Conservation (phyloP, 768 basidiomycete species). For the Podaxis sp. region DNA sequence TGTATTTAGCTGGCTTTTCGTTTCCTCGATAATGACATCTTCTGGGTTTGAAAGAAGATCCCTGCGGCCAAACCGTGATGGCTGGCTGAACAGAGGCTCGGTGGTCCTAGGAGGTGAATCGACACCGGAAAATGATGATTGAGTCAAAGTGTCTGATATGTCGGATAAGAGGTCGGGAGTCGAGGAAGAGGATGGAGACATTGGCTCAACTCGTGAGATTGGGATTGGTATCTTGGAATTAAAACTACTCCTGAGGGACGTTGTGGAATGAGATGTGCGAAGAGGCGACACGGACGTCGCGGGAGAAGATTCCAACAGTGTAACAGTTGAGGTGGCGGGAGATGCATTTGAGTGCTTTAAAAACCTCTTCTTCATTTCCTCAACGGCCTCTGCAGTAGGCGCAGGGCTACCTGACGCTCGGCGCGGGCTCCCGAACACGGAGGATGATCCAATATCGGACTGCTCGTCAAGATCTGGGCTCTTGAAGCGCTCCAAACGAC, state of each 20-base stretch:
- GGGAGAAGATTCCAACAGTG: constrained; percentile 18
- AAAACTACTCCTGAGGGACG: constrained; percentile 17
- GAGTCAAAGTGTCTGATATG: constrained; percentile 56
- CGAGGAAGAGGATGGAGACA: constrained; percentile 13
- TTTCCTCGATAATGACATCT: constrained; percentile 31
- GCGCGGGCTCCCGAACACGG: constrained; percentile 25
- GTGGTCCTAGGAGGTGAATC: constrained; percentile 48
- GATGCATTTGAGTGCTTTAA: constrained; percentile 33
- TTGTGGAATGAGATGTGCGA: constrained; percentile 22
- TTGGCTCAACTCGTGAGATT: background rate
- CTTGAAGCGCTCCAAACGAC: constrained; percentile 26
- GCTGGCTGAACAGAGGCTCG: constrained; percentile 22
- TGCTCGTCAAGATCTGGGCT: constrained; percentile 7
- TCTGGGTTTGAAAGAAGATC: constrained; percentile 28
- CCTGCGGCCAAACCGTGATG: constrained; percentile 21
- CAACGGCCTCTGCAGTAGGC: constrained; percentile 50
- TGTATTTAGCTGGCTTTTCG: constrained; percentile 30
- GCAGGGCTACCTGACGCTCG: constrained; percentile 30
- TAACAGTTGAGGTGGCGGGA: constrained; percentile 21
- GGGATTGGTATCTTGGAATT: constrained; percentile 14
- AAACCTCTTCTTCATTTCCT: constrained; percentile 65
- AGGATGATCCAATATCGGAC: constrained; percentile 14
- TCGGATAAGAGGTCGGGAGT: constrained; percentile 65
- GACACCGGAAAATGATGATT: constrained; percentile 48
- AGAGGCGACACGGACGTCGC: constrained; percentile 17